phyloP scores from a whole-genome alignment of 164 flowering plant species.

The Liquidambar formosana region DNA sequence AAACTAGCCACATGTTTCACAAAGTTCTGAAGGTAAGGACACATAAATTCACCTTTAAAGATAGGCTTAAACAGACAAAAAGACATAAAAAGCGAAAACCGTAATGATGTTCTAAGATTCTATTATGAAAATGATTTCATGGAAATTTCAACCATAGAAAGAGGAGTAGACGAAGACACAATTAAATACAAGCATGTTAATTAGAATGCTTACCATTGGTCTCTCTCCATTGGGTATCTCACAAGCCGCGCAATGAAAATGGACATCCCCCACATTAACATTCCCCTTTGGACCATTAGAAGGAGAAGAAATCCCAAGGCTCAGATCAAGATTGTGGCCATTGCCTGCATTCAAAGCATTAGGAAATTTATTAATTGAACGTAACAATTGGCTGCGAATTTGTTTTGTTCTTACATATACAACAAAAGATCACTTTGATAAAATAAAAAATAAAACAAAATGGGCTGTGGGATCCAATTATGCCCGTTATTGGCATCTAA shows the following conservation, averaged over 20 bases:
- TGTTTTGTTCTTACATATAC: not conserved
- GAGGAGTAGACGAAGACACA: not conserved
- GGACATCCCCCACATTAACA: slow-evolving; percentile 14
- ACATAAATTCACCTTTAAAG: not conserved
- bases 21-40: not conserved
- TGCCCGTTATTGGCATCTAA: slow-evolving; percentile 38
- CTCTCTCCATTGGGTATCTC: slow-evolving; percentile 28
- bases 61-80: not conserved
- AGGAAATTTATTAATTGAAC: not conserved
- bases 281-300: slow-evolving; percentile 30
- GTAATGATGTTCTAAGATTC: not conserved
- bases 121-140: not conserved
- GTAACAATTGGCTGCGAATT: too few relatives aligned
- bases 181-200: not conserved
- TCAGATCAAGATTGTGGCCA: slow-evolving; percentile 58
- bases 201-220: slow-evolving; percentile 28
- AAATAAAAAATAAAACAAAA: not conserved
- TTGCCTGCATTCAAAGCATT: slow-evolving; percentile 28
- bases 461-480: not conserved
- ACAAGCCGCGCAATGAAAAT: slow-evolving; percentile 19
- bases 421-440: not conserved
- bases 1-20: not conserved
- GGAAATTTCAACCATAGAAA: not conserved
- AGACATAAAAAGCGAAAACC: not conserved
- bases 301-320: slow-evolving; percentile 60